Base-by-base conservation (phyloP, 1,139 yeast genomes). In the Taphrina populina region DNA sequence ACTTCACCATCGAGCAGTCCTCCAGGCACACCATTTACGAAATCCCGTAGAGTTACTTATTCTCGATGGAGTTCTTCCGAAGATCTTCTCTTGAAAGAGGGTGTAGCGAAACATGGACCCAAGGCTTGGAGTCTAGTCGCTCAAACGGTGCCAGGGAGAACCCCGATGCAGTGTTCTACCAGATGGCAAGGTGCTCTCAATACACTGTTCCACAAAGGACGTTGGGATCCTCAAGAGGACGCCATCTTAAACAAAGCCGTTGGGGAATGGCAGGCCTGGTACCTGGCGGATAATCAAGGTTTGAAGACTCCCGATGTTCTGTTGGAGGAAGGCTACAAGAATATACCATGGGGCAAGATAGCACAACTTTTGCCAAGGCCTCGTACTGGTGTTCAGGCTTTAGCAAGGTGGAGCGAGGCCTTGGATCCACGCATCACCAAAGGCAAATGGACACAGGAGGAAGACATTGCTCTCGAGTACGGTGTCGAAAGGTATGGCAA, bases 371-470 rank as follows among this genome's bases (percentile, higher is more conserved):
- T 54, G 20, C 58, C 58, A 2, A 35, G 58, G 3, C 35, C 54
- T 2, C 74, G 97, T 64, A 90, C 95, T 0, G 96, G 88, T 66
- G 96, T 88, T 68, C 97, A 90, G 70, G 90, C 96, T 71, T 88
- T 95, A 1, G 90, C 90, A 66, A 72, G 97, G 62, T 90, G 88
- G 68, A 81, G 84, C 19, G 97, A 90, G 65, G 95, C 88, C 1
- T 70, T 90, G 58, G 95, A 87, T 63, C 96, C 96, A 1, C 77
- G 71, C 63, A 83, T 92, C 3, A 81, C 82, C 59, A 88, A 85
- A 63, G 72, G 96, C 62, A 83, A 85, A 3, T 90, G 97, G 97
- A 74, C 81, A 0, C 66, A 76, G 35, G 87, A 81, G 11, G 96
- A 90, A 66, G 96, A 90, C 67, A 70, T 84, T 40, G 70, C 72